Evolutionary conservation across 371 early-diverging fungal species (phyloP), one percentile per base, ranked within the genome.

Genomic region (Synchytrium microbalum): DNA sequence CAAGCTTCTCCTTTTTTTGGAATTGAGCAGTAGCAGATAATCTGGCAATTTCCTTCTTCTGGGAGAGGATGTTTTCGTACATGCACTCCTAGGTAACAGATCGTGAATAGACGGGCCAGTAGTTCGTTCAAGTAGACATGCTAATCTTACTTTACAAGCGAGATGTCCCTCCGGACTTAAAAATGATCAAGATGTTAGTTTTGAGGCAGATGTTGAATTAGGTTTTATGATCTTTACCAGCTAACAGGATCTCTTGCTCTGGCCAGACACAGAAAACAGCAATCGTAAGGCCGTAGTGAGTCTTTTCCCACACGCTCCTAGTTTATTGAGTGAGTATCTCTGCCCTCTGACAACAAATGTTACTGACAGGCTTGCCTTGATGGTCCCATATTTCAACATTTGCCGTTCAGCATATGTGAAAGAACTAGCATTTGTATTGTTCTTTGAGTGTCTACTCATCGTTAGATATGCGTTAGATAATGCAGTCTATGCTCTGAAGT

Each of bases 391-490:
- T 51, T 89, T 87, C 3, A 92, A 78, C 72, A 86, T 84, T 63
- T 88, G 80, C 32, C 88, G 77, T 73, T 96, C 98, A 27, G 91
- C 92, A 72, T 92, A 88, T 16, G 96, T 97, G 72, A 96, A 97
- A 62, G 91, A 90, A 46, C 92, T 88, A n/a, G 86, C 82, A 14
- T 95, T 92, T 0, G 93, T 97, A 75, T 94, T 93, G 77, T 96
- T 96, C 71, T 95, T 96, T 5, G 95, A 94, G 74, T 97, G 98
- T 29, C 96, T 76, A 5, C n/a, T n/a, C n/a, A n/a, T n/a, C n/a
- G n/a, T n/a, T n/a, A n/a, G n/a, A n/a, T n/a, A n/a, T n/a, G n/a
- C n/a, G n/a, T n/a, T n/a, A n/a, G n/a, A n/a, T n/a, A n/a, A n/a
- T n/a, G n/a, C n/a, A n/a, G n/a, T n/a, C n/a, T n/a, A n/a, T n/a